A percentile compares a stretch with the other conserved stretches of the same genome.
Evolutionary conservation across 768 basidiomycete species (phyloP).

Genomic region (Boletus patriciae): DNA sequence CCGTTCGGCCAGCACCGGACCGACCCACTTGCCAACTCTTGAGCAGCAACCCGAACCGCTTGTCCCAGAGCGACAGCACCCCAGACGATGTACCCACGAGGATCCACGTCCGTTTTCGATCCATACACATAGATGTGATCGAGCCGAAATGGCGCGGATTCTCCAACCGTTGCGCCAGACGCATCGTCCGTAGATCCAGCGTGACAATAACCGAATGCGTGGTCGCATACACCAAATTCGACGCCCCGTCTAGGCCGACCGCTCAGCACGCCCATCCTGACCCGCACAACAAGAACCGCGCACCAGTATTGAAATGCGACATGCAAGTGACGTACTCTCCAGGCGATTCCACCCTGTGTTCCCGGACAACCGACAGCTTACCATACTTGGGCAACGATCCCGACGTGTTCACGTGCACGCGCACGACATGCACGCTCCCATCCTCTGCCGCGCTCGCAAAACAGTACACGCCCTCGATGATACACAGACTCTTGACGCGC

Average conservation of each 20-base stretch:
- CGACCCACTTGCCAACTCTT: slow-evolving; percentile 83
- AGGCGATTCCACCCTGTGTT: slow-evolving; percentile 67
- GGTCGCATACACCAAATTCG: slow-evolving; percentile 84
- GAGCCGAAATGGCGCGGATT: slow-evolving; percentile 86
- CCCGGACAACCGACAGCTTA: slow-evolving; percentile 77
- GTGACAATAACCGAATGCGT: slow-evolving; percentile 73
- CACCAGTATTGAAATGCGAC: slow-evolving; percentile 78
- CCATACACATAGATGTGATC: slow-evolving; percentile 81
- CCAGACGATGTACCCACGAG: slow-evolving; percentile 86
- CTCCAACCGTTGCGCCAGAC: slow-evolving; percentile 69
- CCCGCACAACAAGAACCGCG: slow-evolving; percentile 11
- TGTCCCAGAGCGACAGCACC: slow-evolving; percentile 89
- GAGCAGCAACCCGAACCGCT: slow-evolving; percentile 86
- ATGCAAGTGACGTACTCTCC: slow-evolving; percentile 86
- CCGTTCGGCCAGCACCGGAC: slow-evolving; percentile 49
- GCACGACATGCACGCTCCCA: slow-evolving; percentile 79
- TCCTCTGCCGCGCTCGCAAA: slow-evolving; percentile 86
- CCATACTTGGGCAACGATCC: slow-evolving; percentile 79
- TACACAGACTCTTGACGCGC: slow-evolving; percentile 66
- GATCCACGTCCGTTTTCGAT: slow-evolving; percentile 84
- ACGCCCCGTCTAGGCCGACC: slow-evolving; percentile 57
- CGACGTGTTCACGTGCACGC: slow-evolving; percentile 70
- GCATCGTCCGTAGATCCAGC: slow-evolving; percentile 86
- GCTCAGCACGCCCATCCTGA: not conserved
- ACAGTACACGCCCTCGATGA: slow-evolving; percentile 84